A percentile compares a stretch with the other conserved stretches of the same genome.
phyloP scores from a whole-genome alignment of 2,329 filamentous ascomycete genomes.

The Coleophoma cylindrospora region DNA sequence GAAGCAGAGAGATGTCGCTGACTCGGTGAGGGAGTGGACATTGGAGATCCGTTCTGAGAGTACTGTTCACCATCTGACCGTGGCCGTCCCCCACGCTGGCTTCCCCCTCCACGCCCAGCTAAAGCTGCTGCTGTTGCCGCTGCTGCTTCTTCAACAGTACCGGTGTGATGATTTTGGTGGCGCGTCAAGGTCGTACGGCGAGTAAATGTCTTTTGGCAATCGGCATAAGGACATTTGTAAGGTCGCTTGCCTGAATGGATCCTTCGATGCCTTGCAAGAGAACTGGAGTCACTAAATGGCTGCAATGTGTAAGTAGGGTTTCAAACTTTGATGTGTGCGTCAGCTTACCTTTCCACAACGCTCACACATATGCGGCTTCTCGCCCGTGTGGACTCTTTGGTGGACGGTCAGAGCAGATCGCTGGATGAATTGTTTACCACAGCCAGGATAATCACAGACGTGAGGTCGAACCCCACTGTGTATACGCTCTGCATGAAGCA shows the following conservation, averaged over 20 bases:
- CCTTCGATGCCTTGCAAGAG: slow-evolving; percentile 83
- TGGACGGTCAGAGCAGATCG: slow-evolving; percentile 93
- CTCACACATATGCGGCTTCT: slow-evolving; percentile 98
- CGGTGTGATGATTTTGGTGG: slow-evolving; percentile 93
- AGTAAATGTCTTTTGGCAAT: slow-evolving; percentile 98
- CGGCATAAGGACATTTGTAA: slow-evolving; percentile 95
- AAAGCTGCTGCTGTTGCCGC: slow-evolving; percentile 83
- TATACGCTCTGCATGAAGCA: slow-evolving; percentile 68
- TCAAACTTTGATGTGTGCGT: slow-evolving; percentile 4
- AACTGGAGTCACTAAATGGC: slow-evolving; percentile 96
- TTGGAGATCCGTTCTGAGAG: slow-evolving; percentile 67
- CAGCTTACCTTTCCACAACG: slow-evolving; percentile 83
- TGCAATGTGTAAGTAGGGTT: slow-evolving; percentile 33
- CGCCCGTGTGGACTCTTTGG: slow-evolving; percentile 90
- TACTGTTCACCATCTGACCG: slow-evolving; percentile 68
- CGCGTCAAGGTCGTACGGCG: slow-evolving; percentile 90
- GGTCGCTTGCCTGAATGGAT: slow-evolving; percentile 95
- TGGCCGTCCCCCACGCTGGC: slow-evolving; percentile 39
- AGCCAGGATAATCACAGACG: slow-evolving; percentile 82
- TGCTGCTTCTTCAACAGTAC: slow-evolving; percentile 90
- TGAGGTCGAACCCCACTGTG: slow-evolving; percentile 89
- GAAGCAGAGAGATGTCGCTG: slow-evolving; percentile 77
- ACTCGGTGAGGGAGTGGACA: slow-evolving; percentile 79
- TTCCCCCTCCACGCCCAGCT: slow-evolving; percentile 41
- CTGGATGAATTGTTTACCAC: slow-evolving; percentile 96